These are phyloP conservation scores for Mrakia gelida DNA, from an alignment of 768 basidiomycete species.

Conservation along the genomic window DNA sequence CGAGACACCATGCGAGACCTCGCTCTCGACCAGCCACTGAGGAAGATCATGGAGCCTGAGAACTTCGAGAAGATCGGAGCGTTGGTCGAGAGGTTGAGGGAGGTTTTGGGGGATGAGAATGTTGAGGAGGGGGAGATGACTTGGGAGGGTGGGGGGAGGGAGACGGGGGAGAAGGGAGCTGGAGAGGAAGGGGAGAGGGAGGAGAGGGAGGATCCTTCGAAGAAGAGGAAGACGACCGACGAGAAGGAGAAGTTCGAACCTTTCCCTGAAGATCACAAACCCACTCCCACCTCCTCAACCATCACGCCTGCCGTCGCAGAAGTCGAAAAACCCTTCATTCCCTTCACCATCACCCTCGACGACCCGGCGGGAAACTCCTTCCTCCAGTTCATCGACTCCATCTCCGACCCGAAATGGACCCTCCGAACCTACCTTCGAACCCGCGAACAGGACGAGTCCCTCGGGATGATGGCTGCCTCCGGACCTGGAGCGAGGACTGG, in stretches of 20 bases:
- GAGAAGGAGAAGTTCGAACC: slow-evolving; percentile 13
- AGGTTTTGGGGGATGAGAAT: slow-evolving; percentile 37
- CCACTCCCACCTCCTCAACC: not conserved
- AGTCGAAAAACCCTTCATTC: slow-evolving; percentile 53
- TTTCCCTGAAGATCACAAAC: slow-evolving; percentile 6
- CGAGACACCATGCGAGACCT: slow-evolving; percentile 78
- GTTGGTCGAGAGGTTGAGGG: slow-evolving; percentile 56
- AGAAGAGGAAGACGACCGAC: slow-evolving; percentile 21
- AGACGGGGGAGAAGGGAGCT: slow-evolving; percentile 36
- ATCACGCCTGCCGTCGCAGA: not conserved
- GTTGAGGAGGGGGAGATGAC: slow-evolving; percentile 42
- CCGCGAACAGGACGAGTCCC: slow-evolving; percentile 67
- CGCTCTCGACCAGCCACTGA: slow-evolving; percentile 71
- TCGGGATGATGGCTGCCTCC: slow-evolving; percentile 62
- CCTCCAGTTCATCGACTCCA: slow-evolving; percentile 79
- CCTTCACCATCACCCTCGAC: slow-evolving; percentile 79
- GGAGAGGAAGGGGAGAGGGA: slow-evolving; percentile 46
- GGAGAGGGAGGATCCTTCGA: slow-evolving; percentile 38
- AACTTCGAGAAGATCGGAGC: slow-evolving; percentile 68
- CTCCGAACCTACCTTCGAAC: slow-evolving; percentile 76
- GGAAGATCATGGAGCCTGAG: slow-evolving; percentile 62
- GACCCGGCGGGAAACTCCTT: slow-evolving; percentile 97
- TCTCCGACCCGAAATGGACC: slow-evolving; percentile 90
- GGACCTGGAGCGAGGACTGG: slow-evolving; percentile 33
- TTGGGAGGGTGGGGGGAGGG: slow-evolving; percentile 38